These are phyloP conservation scores for Sugiyamaella americana DNA, from an alignment of 805 yeast species.

Conservation along the genomic window DNA sequence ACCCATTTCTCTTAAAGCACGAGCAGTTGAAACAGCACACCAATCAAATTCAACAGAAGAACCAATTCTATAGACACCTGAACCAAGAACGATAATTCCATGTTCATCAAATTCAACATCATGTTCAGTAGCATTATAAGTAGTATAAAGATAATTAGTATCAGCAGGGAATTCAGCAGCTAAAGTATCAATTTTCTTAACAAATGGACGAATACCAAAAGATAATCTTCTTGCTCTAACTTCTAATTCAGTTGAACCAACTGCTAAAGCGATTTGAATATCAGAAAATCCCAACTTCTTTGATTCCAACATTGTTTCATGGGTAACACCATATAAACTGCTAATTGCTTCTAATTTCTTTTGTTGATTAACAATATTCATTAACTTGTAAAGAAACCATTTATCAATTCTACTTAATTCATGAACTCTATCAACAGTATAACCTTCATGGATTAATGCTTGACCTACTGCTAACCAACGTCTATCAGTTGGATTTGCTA, in stretches of 20 bases:
- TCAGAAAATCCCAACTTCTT: conserved; percentile 95
- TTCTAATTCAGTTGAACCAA: conserved; percentile 66
- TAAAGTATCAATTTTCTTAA: conserved; percentile 91
- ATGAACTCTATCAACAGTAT: conserved; percentile 87
- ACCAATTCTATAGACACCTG: conserved; percentile 99
- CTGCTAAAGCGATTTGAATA: conserved; percentile 79
- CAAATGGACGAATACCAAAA: conserved; percentile 81
- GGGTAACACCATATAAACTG: conserved; percentile 52
- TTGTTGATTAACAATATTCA: conserved; percentile 89
- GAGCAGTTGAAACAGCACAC: conserved; percentile 98
- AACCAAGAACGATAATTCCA: conserved; percentile 92
- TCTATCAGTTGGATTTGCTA: conserved; percentile 87
- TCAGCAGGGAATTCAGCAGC: conserved; percentile 99
- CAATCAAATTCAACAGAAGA: conserved; percentile 98
- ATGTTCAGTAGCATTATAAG: conserved; percentile 83
- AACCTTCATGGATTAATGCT: conserved; percentile 86
- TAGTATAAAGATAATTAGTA: conserved; percentile 91
- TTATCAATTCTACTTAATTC: conserved; percentile 88
- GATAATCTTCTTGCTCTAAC: conserved; percentile 78
- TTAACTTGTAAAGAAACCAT: conserved; percentile 90
- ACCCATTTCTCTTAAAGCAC: conserved; percentile 83
- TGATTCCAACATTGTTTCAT: conserved; percentile 68
- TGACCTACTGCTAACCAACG: conserved; percentile 98
- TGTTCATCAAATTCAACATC: conserved; percentile 83
- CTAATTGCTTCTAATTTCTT: conserved; percentile 65